These are phyloP conservation scores for Calycina herbarum DNA, from an alignment of 2,329 filamentous ascomycete genomes.

Conservation along the genomic window DNA sequence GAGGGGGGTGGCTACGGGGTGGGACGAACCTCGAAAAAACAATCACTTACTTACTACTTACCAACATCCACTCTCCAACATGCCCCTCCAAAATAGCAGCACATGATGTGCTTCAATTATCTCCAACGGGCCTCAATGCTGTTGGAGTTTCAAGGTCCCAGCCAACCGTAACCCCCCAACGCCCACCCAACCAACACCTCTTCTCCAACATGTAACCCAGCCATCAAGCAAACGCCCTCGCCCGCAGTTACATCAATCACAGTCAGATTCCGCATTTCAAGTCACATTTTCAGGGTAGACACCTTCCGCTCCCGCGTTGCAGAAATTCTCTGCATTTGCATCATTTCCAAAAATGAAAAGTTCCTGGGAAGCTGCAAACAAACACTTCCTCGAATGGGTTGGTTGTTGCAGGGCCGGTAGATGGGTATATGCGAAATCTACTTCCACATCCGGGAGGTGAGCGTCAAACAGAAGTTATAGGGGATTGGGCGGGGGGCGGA, in stretches of 20 bases:
- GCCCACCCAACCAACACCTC: background rate
- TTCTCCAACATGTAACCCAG: background rate
- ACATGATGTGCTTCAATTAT: background rate
- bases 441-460: too few species aligned
- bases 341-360: background rate
- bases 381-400: background rate
- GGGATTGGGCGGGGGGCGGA: too few species aligned
- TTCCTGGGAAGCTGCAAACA: background rate
- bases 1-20: background rate
- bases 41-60: too few species aligned
- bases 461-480: too few species aligned
- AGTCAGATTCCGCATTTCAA: background rate
- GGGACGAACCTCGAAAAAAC: background rate
- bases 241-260: background rate
- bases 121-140: background rate
- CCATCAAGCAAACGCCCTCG: background rate
- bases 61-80: background rate
- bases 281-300: background rate
- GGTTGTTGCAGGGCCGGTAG: background rate
- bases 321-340: background rate
- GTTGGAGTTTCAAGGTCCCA: constrained; percentile 1
- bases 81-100: background rate
- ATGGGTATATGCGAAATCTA: background rate
- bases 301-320: background rate
- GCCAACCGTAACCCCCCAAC: background rate